Evolutionary conservation across 208 protist genomes (phyloP), one percentile per base, ranked within the genome.

Genomic region (Acanthamoeba culbertsoni): DNA sequence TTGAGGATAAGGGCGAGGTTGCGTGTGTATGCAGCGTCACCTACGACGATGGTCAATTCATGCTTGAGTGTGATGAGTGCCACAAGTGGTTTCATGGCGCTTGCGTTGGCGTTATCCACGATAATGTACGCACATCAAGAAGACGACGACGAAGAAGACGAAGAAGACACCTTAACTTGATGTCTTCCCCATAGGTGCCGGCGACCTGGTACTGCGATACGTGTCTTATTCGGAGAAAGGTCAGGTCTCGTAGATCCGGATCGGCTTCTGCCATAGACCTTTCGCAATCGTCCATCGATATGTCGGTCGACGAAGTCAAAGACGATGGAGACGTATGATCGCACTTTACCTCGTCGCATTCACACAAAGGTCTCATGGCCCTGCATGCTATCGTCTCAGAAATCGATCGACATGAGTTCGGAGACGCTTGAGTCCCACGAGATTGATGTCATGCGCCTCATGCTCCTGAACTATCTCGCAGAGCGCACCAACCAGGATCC

Each of bases 71-170:
- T 33, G 86, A 92, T 33, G 62, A 92, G 23, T 92, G 86, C 8
- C 86, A 92, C 59, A 92, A 92, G 86, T 92, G 86, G 86, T 92
- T 92, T 42, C 86, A 92, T 33, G 86, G 86, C 12, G 62, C n/a
- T 33, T 92, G 86, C 40, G 86, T 92, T 2, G 86, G 86, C 43
- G 63, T 92, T 8, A n/a, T 77, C 7, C 86, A 53, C 26, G 59
- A 92, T 14, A 42, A 92, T 8, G 86, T 92, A 53, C 84, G 40
- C 57, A 43, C 35, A 40, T 28, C n/a, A 12, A 77, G n/a, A 31
- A 77, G 18, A 14, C n/a, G 14, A 77, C 18, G 65, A 77, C 65
- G n/a, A n/a, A n/a, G n/a, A n/a, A n/a, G n/a, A n/a, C n/a, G n/a
- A n/a, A n/a, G n/a, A n/a, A n/a, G n/a, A n/a, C n/a, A n/a, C n/a